phyloP scores from a whole-genome alignment of 2,329 filamentous ascomycete genomes.

The Fusarium floridanum region DNA sequence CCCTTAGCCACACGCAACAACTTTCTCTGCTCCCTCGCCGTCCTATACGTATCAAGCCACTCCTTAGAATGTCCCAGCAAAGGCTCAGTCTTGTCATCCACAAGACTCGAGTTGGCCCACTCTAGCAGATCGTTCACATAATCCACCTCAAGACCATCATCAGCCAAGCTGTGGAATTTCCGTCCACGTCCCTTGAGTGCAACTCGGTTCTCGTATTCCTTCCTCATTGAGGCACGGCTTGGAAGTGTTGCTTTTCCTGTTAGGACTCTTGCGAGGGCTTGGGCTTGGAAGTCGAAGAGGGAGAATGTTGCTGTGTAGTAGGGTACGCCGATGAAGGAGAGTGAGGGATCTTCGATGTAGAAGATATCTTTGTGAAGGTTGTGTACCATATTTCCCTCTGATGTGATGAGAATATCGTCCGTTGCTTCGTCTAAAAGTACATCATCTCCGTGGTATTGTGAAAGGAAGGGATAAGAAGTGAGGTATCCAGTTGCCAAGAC shows the following conservation, averaged over 20 bases:
- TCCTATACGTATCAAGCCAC: conserved; percentile 35
- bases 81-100: conserved; percentile 10
- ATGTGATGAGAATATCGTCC: conserved; percentile 68
- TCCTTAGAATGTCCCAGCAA: conserved; percentile 27
- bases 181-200: conserved; percentile 34
- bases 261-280: conserved; percentile 69
- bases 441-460: conserved; percentile 58
- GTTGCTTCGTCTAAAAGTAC: conserved; percentile 60
- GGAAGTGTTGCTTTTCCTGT: conserved; percentile 57
- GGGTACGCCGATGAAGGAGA: conserved; percentile 74
- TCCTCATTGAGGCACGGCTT: background rate
- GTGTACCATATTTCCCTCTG: conserved; percentile 72
- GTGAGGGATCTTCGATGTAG: conserved; percentile 75
- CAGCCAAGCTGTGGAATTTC: conserved; percentile 44
- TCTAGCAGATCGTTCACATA: conserved; percentile 42
- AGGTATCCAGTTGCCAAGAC: conserved; percentile 78
- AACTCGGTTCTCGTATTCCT: conserved; percentile 43
- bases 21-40: conserved; percentile 24
- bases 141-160: conserved; percentile 36
- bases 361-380: conserved; percentile 80
- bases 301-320: conserved; percentile 77
- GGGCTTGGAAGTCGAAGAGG: conserved; percentile 78
- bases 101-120: conserved; percentile 37
- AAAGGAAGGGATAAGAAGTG: conserved; percentile 74
- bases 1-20: conserved; percentile 18